A percentile compares a stretch with the other conserved stretches of the same genome.
phyloP scores from a whole-genome alignment of 1,284 basidiomycete genomes.

The Naganishia sp. region DNA sequence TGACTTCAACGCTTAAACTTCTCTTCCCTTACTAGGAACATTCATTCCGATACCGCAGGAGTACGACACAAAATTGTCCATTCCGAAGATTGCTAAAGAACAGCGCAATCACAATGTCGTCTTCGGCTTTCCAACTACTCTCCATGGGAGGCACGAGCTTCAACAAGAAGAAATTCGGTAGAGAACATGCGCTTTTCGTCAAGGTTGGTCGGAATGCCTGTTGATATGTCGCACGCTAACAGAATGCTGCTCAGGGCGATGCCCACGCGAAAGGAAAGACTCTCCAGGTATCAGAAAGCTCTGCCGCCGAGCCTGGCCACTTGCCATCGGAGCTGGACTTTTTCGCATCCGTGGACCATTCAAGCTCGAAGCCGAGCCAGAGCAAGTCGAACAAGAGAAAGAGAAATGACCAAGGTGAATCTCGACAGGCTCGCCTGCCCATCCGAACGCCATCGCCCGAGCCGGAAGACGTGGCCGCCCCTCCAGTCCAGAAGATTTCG shows the following conservation, averaged over 20 bases:
- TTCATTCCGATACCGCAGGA: background rate
- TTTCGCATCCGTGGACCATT: conserved; percentile 60
- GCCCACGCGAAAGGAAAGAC: background rate
- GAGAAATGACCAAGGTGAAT: conserved; percentile 29
- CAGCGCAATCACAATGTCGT: conserved; percentile 9
- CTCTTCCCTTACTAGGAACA: too few species aligned
- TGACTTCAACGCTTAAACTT: too few species aligned
- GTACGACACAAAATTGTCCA: background rate
- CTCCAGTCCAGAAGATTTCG: conserved; percentile 52
- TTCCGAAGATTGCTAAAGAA: background rate
- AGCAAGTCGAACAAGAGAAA: conserved; percentile 47
- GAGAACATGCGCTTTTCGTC: conserved; percentile 70
- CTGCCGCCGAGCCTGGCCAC: conserved; percentile 13
- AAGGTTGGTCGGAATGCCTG: conserved; percentile 56
- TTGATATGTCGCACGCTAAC: background rate
- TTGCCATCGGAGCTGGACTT: conserved; percentile 81
- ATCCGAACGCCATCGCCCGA: conserved; percentile 33
- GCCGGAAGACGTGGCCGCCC: conserved; percentile 37
- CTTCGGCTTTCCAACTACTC: conserved; percentile 68
- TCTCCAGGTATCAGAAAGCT: background rate
- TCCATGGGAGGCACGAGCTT: conserved; percentile 75
- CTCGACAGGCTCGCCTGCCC: conserved; percentile 16
- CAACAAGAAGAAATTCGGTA: conserved; percentile 72
- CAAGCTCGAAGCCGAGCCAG: conserved; percentile 54
- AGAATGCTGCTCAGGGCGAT: background rate